Base-by-base conservation (phyloP, 2,329 filamentous ascomycete species). In the Fusarium sp. region DNA sequence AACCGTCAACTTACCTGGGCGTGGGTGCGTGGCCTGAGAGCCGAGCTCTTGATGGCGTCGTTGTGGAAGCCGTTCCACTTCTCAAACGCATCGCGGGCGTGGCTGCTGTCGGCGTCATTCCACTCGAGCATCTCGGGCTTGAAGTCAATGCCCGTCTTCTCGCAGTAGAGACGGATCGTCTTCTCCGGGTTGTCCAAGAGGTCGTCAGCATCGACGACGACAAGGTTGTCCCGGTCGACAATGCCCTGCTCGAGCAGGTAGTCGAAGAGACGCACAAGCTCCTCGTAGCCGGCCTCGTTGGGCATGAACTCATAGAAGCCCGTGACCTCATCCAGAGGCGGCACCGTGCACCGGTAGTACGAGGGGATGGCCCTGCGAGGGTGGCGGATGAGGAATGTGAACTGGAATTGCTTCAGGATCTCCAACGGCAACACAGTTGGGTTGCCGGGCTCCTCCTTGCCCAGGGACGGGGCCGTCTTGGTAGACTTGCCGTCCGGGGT, bases 61-160 rank as follows among this genome's bases (percentile, higher is more conserved):
- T 98, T 93, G 80, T 98, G 96, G 83, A 97, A 98, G 11, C 96
- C 96, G 73, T 91, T 92, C 96, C 96, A 98, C 84, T 99, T 98
- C 82, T 95, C 94, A 82, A 98, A 98, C 16, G 90, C 91, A 68
- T 89, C 86, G 71, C 87, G 86, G 4, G 95, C 95, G 66, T 88
- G 84, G 54, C 94, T 90, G 74, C 92, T 91, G 70, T 92, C 91
- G 55, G 91, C 90, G 30, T 91, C 90, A 67, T 92, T 89, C 96
- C 96, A 98, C 62, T 88, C 86, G 67, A 99, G 85, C 95, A 98
- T 97, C 13, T 88, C 84, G 1, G 90, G 88, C 46, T 84, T 84
- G 80, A 92, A 99, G 15, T 92, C 88, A 64, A 98, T 86, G 28
- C 92, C 94, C 13, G 94, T 93, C 72, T 91, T 91, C 71, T 90